Conservation (phyloP, 2,329 filamentous ascomycete species). For the Penicillium nordicum region DNA sequence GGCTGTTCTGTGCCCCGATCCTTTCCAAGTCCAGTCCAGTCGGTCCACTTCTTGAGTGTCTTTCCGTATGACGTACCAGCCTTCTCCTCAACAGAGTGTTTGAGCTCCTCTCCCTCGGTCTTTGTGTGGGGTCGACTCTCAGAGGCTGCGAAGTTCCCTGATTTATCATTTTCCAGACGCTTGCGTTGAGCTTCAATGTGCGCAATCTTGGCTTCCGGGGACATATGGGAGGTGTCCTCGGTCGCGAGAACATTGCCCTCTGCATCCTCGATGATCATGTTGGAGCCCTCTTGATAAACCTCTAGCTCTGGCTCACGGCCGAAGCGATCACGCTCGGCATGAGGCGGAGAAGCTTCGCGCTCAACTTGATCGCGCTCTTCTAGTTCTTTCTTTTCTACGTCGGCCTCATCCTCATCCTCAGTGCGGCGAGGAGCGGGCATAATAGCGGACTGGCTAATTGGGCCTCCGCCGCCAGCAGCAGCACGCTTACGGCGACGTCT, state of each 20-base stretch:
- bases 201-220: conserved; percentile 59
- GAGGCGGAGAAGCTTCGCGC: conserved; percentile 41
- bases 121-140: conserved; percentile 43
- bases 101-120: conserved; percentile 43
- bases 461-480: conserved; percentile 75
- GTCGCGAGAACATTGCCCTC: conserved; percentile 81
- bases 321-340: conserved; percentile 29
- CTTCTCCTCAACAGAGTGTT: conserved; percentile 37
- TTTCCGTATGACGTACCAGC: conserved; percentile 35
- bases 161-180: conserved; percentile 53
- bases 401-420: conserved; percentile 31
- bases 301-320: conserved; percentile 52
- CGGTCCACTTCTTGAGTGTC: conserved; percentile 48
- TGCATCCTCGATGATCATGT: conserved; percentile 78
- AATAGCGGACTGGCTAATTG: conserved; percentile 86
- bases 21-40: conserved; percentile 45
- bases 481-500: conserved; percentile 66
- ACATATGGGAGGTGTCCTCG: conserved; percentile 47
- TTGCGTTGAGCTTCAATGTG: conserved; percentile 52
- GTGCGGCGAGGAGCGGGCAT: conserved; percentile 54
- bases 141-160: conserved; percentile 47
- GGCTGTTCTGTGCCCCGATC: conserved; percentile 15
- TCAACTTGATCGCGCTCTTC: conserved; percentile 31
- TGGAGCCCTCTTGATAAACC: conserved; percentile 74
- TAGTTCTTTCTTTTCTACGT: conserved; percentile 22